Conservation (phyloP, 495 filamentous ascomycete species). For the Choiromyces venosus region DNA sequence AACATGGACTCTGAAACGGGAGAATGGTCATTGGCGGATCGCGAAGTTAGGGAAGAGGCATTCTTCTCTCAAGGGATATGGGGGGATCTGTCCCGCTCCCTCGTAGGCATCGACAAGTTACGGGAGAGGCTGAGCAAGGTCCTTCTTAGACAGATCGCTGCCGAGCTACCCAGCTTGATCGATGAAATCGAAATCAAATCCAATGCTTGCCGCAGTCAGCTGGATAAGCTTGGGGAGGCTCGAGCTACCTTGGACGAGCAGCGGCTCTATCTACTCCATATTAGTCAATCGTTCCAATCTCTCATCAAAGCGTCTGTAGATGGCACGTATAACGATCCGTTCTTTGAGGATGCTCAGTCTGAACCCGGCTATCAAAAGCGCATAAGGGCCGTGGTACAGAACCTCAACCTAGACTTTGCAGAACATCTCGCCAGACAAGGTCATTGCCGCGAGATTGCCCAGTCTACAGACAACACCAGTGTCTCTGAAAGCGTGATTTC, state of each 20-base stretch:
- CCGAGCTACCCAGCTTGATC: slow-evolving; percentile 57
- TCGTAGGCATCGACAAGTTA: slow-evolving; percentile 51
- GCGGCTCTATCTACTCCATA: slow-evolving; percentile 49
- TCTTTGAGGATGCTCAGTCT: slow-evolving; percentile 51
- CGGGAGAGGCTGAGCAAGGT: slow-evolving; percentile 53
- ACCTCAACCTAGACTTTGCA: slow-evolving; percentile 55
- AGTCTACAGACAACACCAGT: slow-evolving; percentile 6
- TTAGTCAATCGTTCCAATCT: slow-evolving; percentile 51
- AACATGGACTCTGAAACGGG: slow-evolving; percentile 49
- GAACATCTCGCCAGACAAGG: slow-evolving; percentile 44
- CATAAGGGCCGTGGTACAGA: slow-evolving; percentile 57
- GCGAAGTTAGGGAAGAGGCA: slow-evolving; percentile 44
- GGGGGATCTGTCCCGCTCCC: slow-evolving; percentile 42
- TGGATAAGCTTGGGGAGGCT: slow-evolving; percentile 50
- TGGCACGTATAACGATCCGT: slow-evolving; percentile 54
- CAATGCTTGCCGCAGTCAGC: slow-evolving; percentile 37
- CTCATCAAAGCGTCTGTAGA: slow-evolving; percentile 52
- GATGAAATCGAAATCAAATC: slow-evolving; percentile 51
- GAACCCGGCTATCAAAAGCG: slow-evolving; percentile 48
- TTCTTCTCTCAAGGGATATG: slow-evolving; percentile 51
- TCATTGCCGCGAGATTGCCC: slow-evolving; percentile 45
- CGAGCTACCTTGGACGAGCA: slow-evolving; percentile 51
- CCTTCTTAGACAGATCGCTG: slow-evolving; percentile 53
- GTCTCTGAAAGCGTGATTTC: slow-evolving; percentile 20
- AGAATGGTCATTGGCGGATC: slow-evolving; percentile 42